phyloP scores from a whole-genome alignment of 768 basidiomycete genomes.

The Boletus pseudo-olivaceus region DNA sequence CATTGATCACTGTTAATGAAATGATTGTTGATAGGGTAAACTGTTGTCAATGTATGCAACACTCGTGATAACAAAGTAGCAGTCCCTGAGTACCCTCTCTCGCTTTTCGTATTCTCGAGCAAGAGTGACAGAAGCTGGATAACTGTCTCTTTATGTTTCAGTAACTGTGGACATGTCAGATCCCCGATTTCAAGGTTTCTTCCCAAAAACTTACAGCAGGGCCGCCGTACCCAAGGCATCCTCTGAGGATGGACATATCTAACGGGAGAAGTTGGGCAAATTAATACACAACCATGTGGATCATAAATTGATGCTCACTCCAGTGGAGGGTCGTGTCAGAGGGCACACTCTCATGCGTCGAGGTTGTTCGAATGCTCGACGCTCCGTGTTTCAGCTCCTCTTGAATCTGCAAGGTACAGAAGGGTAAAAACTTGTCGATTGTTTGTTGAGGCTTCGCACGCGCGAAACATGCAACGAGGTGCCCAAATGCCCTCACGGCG shows the following conservation, averaged over 20 bases:
- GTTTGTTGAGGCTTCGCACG: constrained; percentile 73
- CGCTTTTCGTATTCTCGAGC: constrained; percentile 77
- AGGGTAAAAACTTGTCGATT: constrained; percentile 75
- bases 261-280: not conserved
- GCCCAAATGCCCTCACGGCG: constrained; percentile 86
- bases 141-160: constrained; percentile 66
- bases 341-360: constrained; percentile 65
- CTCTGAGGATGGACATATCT: constrained; percentile 82
- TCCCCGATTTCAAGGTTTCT: not conserved
- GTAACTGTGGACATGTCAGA: constrained; percentile 43
- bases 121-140: constrained; percentile 61
- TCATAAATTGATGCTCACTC: constrained; percentile 50
- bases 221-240: constrained; percentile 76
- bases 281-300: not conserved
- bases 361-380: constrained; percentile 79
- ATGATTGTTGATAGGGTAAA: constrained; percentile 74
- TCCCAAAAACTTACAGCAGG: constrained; percentile 42
- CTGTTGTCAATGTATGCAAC: constrained; percentile 67
- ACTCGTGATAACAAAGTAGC: constrained; percentile 75
- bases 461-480: constrained; percentile 81
- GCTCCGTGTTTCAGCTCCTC: constrained; percentile 89
- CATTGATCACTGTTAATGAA: constrained; percentile 84
- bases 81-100: constrained; percentile 82
- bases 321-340: constrained; percentile 91
- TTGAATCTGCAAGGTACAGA: constrained; percentile 72